Percentiles rank a stretch among this genome's conserved stretches.
Conservation (phyloP, 202 grass and related monocot species). For the Eragrostis tef region DNA sequence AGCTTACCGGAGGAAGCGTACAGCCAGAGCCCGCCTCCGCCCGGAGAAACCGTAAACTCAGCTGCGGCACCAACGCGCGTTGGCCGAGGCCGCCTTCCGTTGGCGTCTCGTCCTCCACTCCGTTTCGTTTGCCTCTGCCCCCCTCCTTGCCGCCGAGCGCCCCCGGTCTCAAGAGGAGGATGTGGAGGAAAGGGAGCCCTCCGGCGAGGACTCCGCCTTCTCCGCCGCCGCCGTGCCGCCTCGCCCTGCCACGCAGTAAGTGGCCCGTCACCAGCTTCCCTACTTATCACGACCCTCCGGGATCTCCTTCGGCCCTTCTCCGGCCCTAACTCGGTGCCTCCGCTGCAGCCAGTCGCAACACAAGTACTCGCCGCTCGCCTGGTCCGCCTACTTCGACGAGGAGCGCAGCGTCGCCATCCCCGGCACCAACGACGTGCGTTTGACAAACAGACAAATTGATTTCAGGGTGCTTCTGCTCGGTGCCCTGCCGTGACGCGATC, state of each 20-base stretch:
- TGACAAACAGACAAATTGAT: background rate
- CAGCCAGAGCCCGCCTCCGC: background rate
- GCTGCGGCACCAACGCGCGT: background rate
- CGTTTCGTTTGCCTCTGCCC: background rate
- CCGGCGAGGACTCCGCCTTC: constrained; percentile 61
- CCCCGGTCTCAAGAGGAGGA: constrained; percentile 55
- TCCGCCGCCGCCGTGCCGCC: constrained; percentile 63
- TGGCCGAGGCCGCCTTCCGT: background rate
- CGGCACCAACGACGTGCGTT: constrained; percentile 73
- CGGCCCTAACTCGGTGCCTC: constrained; percentile 39
- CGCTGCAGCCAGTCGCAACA: constrained; percentile 77
- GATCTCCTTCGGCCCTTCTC: background rate
- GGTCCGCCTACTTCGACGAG: constrained; percentile 88
- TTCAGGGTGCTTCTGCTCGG: background rate
- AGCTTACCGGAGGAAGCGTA: background rate
- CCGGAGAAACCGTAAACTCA: background rate
- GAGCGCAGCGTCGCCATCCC: constrained; percentile 74
- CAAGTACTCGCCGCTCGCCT: constrained; percentile 79
- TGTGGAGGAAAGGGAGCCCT: constrained; percentile 56
- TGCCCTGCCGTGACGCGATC: constrained; percentile 19
- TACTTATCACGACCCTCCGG: background rate
- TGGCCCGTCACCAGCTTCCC: background rate
- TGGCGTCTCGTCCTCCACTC: background rate
- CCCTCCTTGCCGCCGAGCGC: background rate
- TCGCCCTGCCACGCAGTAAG: constrained; percentile 86